These are phyloP conservation scores for Endocarpon pusillum DNA, from an alignment of 495 filamentous ascomycete genomes.

Conservation along the genomic window DNA sequence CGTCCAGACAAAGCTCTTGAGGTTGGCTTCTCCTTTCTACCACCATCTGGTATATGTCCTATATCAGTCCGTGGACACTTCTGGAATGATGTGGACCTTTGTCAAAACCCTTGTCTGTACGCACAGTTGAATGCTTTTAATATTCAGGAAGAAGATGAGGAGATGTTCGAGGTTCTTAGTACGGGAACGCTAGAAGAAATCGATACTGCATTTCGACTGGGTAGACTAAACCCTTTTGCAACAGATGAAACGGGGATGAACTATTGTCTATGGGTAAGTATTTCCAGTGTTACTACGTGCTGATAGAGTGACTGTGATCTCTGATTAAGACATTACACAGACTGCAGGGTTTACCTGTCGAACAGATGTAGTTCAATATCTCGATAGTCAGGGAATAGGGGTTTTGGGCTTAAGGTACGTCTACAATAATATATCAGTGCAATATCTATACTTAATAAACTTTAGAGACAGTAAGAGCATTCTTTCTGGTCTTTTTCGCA, in stretches of 20 bases:
- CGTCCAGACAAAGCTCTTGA: background rate
- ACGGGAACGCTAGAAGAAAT: background rate
- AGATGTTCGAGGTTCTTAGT: background rate
- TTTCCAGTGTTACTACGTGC: background rate
- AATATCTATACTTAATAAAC: background rate
- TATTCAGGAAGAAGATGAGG: background rate
- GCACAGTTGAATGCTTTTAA: background rate
- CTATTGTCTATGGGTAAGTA: background rate
- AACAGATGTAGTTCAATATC: background rate
- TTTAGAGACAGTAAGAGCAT: background rate
- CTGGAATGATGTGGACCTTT: background rate
- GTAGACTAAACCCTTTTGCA: background rate
- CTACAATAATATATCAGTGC: background rate
- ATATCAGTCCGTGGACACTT: background rate
- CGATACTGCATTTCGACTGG: background rate
- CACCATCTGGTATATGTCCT: background rate
- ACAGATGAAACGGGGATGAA: background rate
- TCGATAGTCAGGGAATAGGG: background rate
- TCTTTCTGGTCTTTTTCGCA: no score
- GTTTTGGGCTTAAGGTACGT: background rate
- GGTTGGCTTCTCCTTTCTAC: background rate
- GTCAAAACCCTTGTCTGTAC: background rate
- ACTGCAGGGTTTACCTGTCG: background rate
- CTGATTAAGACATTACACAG: background rate
- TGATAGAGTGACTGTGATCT: background rate